Evolutionary conservation across 768 basidiomycete species (phyloP), one percentile per base, ranked within the genome.

Genomic region (Tephrocybe rancida): DNA sequence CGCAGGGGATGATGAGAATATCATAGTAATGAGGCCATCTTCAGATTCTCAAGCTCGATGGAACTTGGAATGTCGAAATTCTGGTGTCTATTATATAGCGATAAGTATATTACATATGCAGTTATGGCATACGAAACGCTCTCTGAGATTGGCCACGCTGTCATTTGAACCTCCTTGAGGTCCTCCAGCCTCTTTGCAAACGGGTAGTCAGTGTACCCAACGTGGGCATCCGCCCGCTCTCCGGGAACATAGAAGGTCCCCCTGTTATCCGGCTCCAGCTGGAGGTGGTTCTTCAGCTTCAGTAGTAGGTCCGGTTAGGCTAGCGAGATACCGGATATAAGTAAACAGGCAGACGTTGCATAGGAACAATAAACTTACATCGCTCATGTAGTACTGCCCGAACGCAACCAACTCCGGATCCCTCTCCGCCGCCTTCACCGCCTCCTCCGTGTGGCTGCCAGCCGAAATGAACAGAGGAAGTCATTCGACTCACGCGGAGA

Each of bases 401-500:
- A 70, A 68, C 1, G 66, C 62, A 16, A 71, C 55, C 1, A 72
- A 39, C 19, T 62, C 59, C 0, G 66, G 65, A 24, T 55, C 21
- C 21, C 65, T 59, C 44, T 78, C 72, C 1, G 75, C 78, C 0
- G 57, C 56, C n/a, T 61, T 55, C 5, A 78, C 42, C 0, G 78
- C 81, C 0, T 60, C 61, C 37, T 77, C 65, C 0, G 68, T 71
- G 58, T 79, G 74, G 1, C 75, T 77, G 19, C 79, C 79, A 3
- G 76, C 73, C 16, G 65, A 68, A 51, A 83, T 75, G 52, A 54
- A 10, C 77, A 68, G 32, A 82, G 46, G 57, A 80, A 77, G 48
- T 78, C 73, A 43, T 76, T 82, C 2, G 70, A 68, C 14, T 70
- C 58, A 8, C 55, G 59, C 0, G 44, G 42, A 1, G 50, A 52